Conservation (phyloP, 345 rosid species). For the Eutrema yunnanense region DNA sequence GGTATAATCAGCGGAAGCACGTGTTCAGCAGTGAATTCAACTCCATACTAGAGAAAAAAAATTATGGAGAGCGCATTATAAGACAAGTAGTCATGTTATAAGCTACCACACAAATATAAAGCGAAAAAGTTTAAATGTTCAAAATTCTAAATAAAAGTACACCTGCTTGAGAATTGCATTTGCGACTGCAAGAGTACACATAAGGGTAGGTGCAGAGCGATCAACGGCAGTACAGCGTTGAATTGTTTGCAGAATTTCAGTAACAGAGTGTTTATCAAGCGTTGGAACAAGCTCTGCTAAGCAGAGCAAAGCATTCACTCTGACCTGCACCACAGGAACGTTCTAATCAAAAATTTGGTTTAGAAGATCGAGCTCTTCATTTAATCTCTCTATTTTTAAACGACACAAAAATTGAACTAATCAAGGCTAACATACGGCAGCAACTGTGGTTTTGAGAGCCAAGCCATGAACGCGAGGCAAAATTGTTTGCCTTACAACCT, state of each 20-base stretch:
- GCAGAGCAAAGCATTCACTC: constrained; percentile 93
- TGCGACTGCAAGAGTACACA: constrained; percentile 92
- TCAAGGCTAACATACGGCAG: constrained; percentile 70
- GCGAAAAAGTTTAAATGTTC: background rate
- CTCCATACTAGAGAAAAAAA: constrained; percentile 57
- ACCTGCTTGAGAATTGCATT: constrained; percentile 90
- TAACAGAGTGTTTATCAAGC: constrained; percentile 68
- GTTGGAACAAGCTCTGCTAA: constrained; percentile 63
- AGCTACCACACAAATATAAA: background rate
- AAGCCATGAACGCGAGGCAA: constrained; percentile 92
- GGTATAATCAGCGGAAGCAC: constrained; percentile 81
- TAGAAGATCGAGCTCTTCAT: constrained; percentile 7
- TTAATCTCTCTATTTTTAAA: background rate
- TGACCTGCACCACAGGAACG: constrained; percentile 48
- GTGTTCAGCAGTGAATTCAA: constrained; percentile 79
- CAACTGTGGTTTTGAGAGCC: constrained; percentile 94
- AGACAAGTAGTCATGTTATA: background rate
- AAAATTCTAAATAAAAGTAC: background rate
- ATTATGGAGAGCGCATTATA: constrained; percentile 1
- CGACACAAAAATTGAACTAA: background rate
- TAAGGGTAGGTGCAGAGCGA: constrained; percentile 89
- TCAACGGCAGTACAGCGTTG: constrained; percentile 95
- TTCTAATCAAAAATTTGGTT: background rate
- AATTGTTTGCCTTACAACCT: constrained; percentile 90
- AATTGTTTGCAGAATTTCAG: constrained; percentile 77